Evolutionary conservation across 1,139 yeast genomes (phyloP).

Genomic region (Candida sp.): DNA sequence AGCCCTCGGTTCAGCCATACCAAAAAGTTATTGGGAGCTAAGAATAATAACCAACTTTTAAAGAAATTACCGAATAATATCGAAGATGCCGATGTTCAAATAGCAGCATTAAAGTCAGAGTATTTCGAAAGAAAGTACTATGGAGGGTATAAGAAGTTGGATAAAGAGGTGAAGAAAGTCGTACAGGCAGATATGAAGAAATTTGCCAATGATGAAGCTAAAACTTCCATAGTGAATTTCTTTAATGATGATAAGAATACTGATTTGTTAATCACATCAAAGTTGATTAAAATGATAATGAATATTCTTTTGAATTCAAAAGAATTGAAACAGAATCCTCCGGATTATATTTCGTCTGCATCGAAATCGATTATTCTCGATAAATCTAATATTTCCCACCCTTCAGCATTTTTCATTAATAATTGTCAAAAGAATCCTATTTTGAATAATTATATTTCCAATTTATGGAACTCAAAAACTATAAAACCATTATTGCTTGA

Average conservation of each 20-base stretch:
- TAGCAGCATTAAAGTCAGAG: constrained; percentile 42
- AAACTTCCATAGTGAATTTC: constrained; percentile 16
- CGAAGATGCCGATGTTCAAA: constrained; percentile 42
- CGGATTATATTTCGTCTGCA: constrained; percentile 26
- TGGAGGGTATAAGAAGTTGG: constrained; percentile 42
- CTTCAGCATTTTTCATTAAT: constrained; percentile 47
- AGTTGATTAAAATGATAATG: constrained; percentile 27
- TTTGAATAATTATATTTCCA: constrained; percentile 48
- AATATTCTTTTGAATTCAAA: constrained; percentile 22
- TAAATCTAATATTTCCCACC: constrained; percentile 31
- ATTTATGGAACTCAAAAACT: constrained; percentile 55
- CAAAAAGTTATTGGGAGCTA: constrained; percentile 43
- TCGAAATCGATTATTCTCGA: constrained; percentile 20
- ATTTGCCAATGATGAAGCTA: constrained; percentile 13
- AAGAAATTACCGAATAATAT: constrained; percentile 35
- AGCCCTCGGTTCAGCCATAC: constrained; percentile 57
- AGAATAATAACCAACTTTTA: constrained; percentile 42
- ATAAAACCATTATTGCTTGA: constrained; percentile 45
- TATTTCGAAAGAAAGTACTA: constrained; percentile 50
- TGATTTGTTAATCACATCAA: constrained; percentile 27
- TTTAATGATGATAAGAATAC: constrained; percentile 16
- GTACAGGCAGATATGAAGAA: constrained; percentile 21
- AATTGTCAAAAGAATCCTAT: constrained; percentile 39
- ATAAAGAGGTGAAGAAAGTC: constrained; percentile 28
- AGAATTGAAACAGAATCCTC: constrained; percentile 26